Evolutionary conservation across 2,329 filamentous ascomycete species (phyloP), one percentile per base, ranked within the genome.

Genomic region (Fusarium sp.): DNA sequence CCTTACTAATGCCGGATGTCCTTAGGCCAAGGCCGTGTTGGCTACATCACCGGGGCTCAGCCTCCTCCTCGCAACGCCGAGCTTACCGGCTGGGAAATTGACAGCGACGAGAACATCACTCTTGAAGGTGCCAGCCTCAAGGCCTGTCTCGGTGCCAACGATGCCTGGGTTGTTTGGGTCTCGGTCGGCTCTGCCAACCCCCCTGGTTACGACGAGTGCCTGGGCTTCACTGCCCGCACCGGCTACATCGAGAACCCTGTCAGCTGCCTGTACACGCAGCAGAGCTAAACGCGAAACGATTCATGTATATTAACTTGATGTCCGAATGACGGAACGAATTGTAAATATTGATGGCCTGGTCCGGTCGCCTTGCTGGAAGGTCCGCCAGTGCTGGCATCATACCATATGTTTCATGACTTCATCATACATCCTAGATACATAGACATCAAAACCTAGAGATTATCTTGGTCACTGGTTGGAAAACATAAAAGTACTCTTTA

Each of bases 1-100:
- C 40, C 5, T 23, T 43, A 18, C 40, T 43, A 10, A 43, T 43
- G 86, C 87, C 47, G 77, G 78, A 30, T 90, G 88, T 80, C 77
- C 37, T 60, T 51, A 85, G 84, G 86, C 69, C 84, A 86, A 64
- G 88, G 88, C 57, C 79, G 81, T 36, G 74, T 89, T 56, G 83
- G 84, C 52, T 90, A 87, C 79, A 81, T 83, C 39, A 86, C 83
- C 12, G 85, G 83, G 50, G 83, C 73, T 34, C 68, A 83, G 72
- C 59, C 72, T 5, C 58, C 78, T 1, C 80, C 82, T 31, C 73
- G 72, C 43, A 83, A 86, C 76, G 76, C 65, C 39, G 84, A 89
- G 79, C 78, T 79, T 47, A 80, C 78, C 36, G 82, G 82, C 61
- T 90, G 85, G 80, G 65, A 76, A n/a, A 63, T 88, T 53, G 80